Conservation (phyloP, 2,329 filamentous ascomycete species). For the Rutstroemia sp. region DNA sequence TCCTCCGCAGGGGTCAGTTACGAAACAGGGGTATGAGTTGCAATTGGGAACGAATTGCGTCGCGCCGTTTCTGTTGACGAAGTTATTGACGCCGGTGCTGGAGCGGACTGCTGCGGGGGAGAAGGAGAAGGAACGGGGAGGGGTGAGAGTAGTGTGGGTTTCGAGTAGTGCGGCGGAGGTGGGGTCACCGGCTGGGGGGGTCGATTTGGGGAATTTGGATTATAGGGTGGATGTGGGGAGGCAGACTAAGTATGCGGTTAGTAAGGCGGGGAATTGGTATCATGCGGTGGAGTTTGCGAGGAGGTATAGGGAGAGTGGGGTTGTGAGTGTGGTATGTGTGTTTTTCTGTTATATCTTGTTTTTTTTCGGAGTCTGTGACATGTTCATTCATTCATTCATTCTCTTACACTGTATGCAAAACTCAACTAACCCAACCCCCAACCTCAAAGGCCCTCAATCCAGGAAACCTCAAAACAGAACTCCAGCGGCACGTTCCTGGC, state of each 20-base stretch:
- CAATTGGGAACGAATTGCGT: slow-evolving; percentile 33
- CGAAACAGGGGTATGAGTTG: slow-evolving; percentile 31
- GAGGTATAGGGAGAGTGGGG: slow-evolving; percentile 12
- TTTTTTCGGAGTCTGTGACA: neutral
- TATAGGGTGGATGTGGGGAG: slow-evolving; percentile 8
- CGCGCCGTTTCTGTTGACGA: slow-evolving; percentile 33
- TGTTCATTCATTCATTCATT: too few relatives aligned
- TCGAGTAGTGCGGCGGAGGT: slow-evolving; percentile 26
- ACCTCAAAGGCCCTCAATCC: slow-evolving; percentile 22
- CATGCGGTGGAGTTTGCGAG: slow-evolving; percentile 22
- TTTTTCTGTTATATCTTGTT: neutral
- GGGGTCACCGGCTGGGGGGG: slow-evolving; percentile 15
- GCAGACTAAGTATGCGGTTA: slow-evolving; percentile 15
- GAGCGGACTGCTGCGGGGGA: slow-evolving; percentile 27
- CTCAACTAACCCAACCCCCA: neutral
- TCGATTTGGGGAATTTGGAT: slow-evolving; percentile 21
- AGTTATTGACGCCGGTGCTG: slow-evolving; percentile 31
- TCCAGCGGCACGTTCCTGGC: slow-evolving; percentile 10
- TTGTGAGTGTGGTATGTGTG: slow-evolving; percentile 22
- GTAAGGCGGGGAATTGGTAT: slow-evolving; percentile 24
- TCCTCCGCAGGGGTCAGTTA: slow-evolving; percentile 29
- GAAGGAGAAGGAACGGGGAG: too few relatives aligned
- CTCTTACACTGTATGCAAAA: neutral
- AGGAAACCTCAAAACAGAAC: slow-evolving; percentile 24
- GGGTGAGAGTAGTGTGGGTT: slow-evolving; percentile 28